Conservation (phyloP, 805 yeast genomes). For the Myxozyma melibiosi region DNA sequence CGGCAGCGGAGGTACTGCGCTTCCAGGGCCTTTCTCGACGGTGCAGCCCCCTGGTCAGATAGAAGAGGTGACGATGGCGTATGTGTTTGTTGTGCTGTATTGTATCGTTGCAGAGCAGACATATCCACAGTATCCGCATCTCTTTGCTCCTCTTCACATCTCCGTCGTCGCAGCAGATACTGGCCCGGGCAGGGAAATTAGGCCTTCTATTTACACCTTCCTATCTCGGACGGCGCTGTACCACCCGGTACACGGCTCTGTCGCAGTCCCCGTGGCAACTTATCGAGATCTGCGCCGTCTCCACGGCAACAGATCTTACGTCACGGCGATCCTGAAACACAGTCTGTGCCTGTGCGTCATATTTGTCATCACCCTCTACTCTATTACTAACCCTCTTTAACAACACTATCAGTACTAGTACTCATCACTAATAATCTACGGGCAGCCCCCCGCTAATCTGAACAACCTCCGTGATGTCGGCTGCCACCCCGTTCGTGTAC, state of each 20-base stretch:
- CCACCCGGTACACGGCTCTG: background rate
- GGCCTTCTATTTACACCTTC: background rate
- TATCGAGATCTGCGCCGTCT: background rate
- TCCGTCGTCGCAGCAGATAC: background rate
- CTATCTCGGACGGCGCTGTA: background rate
- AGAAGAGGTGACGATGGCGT: no score
- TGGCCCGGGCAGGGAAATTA: no score
- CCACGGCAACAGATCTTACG: no score
- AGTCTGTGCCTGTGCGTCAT: no score
- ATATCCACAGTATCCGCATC: background rate
- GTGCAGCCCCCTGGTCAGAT: background rate
- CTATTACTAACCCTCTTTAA: no score
- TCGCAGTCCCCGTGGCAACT: background rate
- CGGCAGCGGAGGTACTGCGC: background rate
- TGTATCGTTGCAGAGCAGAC: background rate
- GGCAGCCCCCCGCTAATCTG: slow-evolving; percentile 8
- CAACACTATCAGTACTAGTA: no score
- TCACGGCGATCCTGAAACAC: no score
- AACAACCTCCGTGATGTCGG: slow-evolving; percentile 21
- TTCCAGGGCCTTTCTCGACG: no score
- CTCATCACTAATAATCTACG: background rate
- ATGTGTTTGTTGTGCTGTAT: no score
- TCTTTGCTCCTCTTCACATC: background rate
- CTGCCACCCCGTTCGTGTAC: slow-evolving; percentile 24
- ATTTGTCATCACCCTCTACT: no score